These are phyloP conservation scores for Gomphus bonarii DNA, from an alignment of 1,284 basidiomycete genomes.

Conservation along the genomic window DNA sequence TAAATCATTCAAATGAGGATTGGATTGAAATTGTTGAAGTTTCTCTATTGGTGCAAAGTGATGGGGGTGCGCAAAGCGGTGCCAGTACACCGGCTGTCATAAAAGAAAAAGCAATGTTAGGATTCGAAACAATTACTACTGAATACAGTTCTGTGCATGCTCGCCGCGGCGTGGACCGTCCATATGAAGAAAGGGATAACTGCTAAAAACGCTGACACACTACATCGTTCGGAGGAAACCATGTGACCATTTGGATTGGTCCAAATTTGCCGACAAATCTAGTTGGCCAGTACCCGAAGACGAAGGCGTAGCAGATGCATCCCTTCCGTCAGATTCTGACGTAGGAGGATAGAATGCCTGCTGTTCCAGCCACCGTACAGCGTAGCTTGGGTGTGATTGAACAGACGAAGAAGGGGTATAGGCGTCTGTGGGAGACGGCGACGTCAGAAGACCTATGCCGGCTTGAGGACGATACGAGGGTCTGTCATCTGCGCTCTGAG, in stretches of 20 bases:
- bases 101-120: neutral
- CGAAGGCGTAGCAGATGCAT: neutral
- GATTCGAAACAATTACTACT: neutral
- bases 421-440: neutral
- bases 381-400: neutral
- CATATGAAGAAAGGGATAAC: neutral
- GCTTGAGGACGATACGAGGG: neutral
- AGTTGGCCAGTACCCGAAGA: constrained; percentile 3
- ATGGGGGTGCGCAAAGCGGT: no score
- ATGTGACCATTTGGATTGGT: constrained; percentile 7
- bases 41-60: no score
- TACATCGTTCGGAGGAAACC: constrained; percentile 1
- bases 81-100: no score
- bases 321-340: neutral
- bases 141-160: neutral
- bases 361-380: constrained; percentile 5
- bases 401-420: neutral
- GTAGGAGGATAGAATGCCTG: constrained; percentile 1
- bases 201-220: neutral
- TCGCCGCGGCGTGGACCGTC: neutral
- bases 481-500: neutral
- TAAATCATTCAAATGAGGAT: no score
- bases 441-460: neutral
- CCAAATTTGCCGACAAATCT: neutral
- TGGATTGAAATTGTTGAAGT: no score